phyloP scores from a whole-genome alignment of 805 yeast species.

The Kockiozyma suomiensis region DNA sequence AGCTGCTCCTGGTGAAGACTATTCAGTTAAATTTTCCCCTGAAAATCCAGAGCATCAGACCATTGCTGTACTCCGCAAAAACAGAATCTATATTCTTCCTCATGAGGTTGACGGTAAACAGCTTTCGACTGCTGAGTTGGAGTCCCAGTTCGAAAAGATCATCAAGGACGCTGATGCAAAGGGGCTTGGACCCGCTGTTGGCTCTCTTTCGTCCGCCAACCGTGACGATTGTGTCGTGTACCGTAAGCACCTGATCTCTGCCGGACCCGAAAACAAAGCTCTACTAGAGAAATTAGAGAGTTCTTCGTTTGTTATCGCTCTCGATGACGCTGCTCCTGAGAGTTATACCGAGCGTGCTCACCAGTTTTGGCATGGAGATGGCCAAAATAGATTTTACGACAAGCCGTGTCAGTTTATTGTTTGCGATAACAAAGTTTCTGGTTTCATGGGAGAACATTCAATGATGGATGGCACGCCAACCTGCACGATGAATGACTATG shows the following conservation, averaged over 20 bases:
- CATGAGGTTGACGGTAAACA: constrained; percentile 44
- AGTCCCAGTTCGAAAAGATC: constrained; percentile 61
- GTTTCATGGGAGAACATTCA: constrained; percentile 95
- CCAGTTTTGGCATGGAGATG: constrained; percentile 94
- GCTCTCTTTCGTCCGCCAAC: constrained; percentile 78
- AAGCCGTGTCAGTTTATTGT: constrained; percentile 87
- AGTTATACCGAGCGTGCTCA: constrained; percentile 82
- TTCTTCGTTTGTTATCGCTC: constrained; percentile 76
- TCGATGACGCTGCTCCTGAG: constrained; percentile 72
- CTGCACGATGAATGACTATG: constrained; percentile 76
- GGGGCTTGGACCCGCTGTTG: constrained; percentile 59
- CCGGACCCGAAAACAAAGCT: constrained; percentile 61
- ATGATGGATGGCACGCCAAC: constrained; percentile 99
- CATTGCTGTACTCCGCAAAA: constrained; percentile 71
- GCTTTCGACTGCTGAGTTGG: constrained; percentile 46
- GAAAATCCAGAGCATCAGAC: constrained; percentile 54
- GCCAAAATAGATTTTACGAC: constrained; percentile 86
- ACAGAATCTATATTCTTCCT: constrained; percentile 75
- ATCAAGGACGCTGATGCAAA: constrained; percentile 48
- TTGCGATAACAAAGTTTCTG: constrained; percentile 80
- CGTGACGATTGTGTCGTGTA: constrained; percentile 77
- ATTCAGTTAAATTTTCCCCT: constrained; percentile 53
- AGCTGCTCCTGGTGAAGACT: constrained; percentile 64
- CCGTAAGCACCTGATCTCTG: constrained; percentile 57
- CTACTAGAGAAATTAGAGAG: constrained; percentile 70